A percentile compares a stretch with the other conserved stretches of the same genome.
phyloP scores from a whole-genome alignment of 352 stramenopile genomes.

The Phytophthora hibernalis region DNA sequence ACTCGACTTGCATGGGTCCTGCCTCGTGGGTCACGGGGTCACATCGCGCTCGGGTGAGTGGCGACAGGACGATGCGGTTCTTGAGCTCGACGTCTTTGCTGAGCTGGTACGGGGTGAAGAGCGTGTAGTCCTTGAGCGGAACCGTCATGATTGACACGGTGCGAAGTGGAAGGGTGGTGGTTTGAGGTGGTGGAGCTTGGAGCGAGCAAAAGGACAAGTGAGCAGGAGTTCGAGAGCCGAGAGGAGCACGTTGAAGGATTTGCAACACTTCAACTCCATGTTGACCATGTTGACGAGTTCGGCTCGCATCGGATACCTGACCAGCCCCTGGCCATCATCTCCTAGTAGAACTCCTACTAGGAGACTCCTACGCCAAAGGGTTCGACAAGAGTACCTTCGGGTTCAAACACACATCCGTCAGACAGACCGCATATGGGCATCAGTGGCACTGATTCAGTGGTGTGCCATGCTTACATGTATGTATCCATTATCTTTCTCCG shows the following conservation, averaged over 20 bases:
- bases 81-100: slow-evolving; percentile 39
- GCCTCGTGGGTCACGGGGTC: slow-evolving; percentile 37
- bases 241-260: slow-evolving; percentile 31
- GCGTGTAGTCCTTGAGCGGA: slow-evolving; percentile 36
- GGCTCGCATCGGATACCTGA: neutral
- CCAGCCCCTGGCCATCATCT: slow-evolving; percentile 1
- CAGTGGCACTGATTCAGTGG: neutral
- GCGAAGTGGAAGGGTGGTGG: neutral
- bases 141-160: slow-evolving; percentile 15
- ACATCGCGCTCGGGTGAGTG: slow-evolving; percentile 38
- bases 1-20: slow-evolving; percentile 50
- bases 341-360: too few species aligned
- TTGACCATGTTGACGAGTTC: slow-evolving; percentile 29
- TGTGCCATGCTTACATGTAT: neutral
- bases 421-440: slow-evolving; percentile 5
- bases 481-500: too few species aligned
- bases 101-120: slow-evolving; percentile 46
- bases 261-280: slow-evolving; percentile 25
- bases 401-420: slow-evolving; percentile 29
- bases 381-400: neutral
- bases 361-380: neutral
- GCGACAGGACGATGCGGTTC: slow-evolving; percentile 51
- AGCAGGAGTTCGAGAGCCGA: slow-evolving; percentile 10
- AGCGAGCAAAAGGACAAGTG: slow-evolving; percentile 24
- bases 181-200: neutral